These are phyloP conservation scores for Gossypium armourianum DNA, from an alignment of 441 rosid species.

Conservation along the genomic window DNA sequence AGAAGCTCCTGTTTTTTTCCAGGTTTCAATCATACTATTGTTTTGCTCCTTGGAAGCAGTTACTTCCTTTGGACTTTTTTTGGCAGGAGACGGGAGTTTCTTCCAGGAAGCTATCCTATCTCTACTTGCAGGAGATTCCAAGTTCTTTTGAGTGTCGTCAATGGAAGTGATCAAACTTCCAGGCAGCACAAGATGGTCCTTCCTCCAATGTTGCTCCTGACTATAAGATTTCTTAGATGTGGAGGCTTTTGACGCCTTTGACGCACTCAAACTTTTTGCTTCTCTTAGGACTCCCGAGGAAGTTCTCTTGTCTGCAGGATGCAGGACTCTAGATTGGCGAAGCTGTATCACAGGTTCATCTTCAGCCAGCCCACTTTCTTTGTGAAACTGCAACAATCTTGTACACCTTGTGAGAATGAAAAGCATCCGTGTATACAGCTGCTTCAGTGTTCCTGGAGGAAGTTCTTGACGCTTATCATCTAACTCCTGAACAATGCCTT, in stretches of 20 bases:
- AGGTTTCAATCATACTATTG: conserved; percentile 44
- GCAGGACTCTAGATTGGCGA: conserved; percentile 64
- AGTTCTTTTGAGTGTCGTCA: conserved; percentile 36
- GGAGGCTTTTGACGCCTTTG: conserved; percentile 42
- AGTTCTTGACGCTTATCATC: conserved; percentile 96
- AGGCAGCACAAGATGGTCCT: conserved; percentile 35
- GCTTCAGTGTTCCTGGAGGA: conserved; percentile 79
- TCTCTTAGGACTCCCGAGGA: conserved; percentile 37
- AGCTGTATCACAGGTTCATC: conserved; percentile 62
- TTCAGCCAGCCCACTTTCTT: conserved; percentile 85
- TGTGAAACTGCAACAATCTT: conserved; percentile 88
- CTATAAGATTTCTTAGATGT: conserved; percentile 74
- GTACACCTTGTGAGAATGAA: conserved; percentile 95
- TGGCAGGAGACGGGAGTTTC: conserved; percentile 70
- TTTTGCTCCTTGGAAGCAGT: conserved; percentile 37
- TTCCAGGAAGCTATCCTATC: conserved; percentile 83
- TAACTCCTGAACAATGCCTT: conserved; percentile 91
- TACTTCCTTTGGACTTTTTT: conserved; percentile 46
- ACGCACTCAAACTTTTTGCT: conserved; percentile 50
- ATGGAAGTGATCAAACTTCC: conserved; percentile 30
- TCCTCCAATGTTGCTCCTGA: conserved; percentile 86
- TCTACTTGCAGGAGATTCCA: conserved; percentile 56
- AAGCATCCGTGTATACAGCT: conserved; percentile 91
- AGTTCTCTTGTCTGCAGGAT: conserved; percentile 58
- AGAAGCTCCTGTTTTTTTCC: conserved; percentile 33